Conservation (phyloP, 768 basidiomycete species). For the Gymnopilus dilepis region DNA sequence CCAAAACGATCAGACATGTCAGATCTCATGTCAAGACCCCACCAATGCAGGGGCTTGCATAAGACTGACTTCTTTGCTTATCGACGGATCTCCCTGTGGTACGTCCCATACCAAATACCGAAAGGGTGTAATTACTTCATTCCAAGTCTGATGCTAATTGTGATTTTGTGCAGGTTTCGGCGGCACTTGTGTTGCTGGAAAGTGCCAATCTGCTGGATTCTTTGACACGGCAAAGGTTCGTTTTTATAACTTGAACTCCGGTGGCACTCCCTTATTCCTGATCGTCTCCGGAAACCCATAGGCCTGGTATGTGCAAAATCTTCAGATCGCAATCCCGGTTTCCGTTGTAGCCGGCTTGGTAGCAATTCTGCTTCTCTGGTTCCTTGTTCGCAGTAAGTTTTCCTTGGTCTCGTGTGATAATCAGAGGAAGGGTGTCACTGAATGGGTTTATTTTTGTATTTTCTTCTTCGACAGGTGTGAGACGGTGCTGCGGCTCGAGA, state of each 20-base stretch:
- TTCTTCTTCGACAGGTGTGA: slow-evolving; percentile 34
- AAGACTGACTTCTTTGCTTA: slow-evolving; percentile 68
- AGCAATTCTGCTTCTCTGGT: slow-evolving; percentile 61
- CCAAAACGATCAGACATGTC: slow-evolving; percentile 68
- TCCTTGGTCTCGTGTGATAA: slow-evolving; percentile 9
- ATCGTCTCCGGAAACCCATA: slow-evolving; percentile 31
- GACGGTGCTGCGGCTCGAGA: slow-evolving; percentile 38
- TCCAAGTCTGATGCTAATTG: slow-evolving; percentile 14
- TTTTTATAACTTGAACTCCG: slow-evolving; percentile 10
- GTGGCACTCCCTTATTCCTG: slow-evolving; percentile 10
- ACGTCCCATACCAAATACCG: slow-evolving; percentile 29
- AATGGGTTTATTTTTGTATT: slow-evolving; percentile 14
- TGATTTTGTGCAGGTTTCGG: slow-evolving; percentile 59
- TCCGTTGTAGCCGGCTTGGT: slow-evolving; percentile 73
- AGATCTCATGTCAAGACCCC: slow-evolving; percentile 83
- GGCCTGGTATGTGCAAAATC: slow-evolving; percentile 79
- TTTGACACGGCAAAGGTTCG: slow-evolving; percentile 66
- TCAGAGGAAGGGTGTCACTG: slow-evolving; percentile 7
- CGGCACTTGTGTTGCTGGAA: slow-evolving; percentile 66
- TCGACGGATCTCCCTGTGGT: slow-evolving; percentile 89
- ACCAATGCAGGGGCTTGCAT: slow-evolving; percentile 63
- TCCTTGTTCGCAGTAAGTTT: slow-evolving; percentile 48
- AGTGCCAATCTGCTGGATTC: slow-evolving; percentile 63
- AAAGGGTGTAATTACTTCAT: slow-evolving; percentile 11
- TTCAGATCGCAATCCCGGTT: slow-evolving; percentile 81